phyloP scores from a whole-genome alignment of 345 rosid genomes.

The Gossypium turneri region DNA sequence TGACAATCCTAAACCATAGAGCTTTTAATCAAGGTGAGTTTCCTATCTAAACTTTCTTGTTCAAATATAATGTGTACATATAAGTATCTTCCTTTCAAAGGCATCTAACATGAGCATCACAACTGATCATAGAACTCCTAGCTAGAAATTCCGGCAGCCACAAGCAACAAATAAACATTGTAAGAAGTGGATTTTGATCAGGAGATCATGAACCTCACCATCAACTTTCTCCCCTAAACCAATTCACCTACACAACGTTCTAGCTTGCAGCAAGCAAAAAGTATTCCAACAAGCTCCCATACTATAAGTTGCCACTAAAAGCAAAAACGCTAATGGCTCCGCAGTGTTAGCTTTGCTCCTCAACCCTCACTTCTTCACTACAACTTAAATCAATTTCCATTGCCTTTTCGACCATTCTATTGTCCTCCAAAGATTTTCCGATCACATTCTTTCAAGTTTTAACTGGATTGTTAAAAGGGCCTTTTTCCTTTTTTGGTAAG shows the following conservation, averaged over 20 bases:
- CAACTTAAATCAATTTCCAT: constrained; percentile 28
- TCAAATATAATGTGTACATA: not conserved
- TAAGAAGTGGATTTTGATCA: not conserved
- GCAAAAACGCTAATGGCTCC: constrained; percentile 45
- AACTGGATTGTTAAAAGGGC: too few relatives aligned
- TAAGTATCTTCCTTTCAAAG: too few relatives aligned
- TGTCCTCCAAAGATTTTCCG: too few relatives aligned
- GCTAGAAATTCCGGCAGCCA: not conserved
- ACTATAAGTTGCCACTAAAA: constrained; percentile 49
- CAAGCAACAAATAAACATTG: not conserved
- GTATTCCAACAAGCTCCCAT: constrained; percentile 46
- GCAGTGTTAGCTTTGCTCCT: constrained; percentile 24
- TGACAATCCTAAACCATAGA: not conserved
- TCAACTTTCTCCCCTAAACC: constrained; percentile 42
- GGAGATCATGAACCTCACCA: constrained; percentile 28
- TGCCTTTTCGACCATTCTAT: not conserved
- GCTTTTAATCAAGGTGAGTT: not conserved
- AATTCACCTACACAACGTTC: constrained; percentile 43
- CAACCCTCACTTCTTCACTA: constrained; percentile 30
- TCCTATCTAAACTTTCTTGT: not conserved
- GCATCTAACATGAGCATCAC: not conserved
- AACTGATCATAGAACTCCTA: not conserved
- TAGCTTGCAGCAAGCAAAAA: constrained; percentile 35
- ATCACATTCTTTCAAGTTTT: too few relatives aligned
- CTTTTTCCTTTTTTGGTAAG: too few relatives aligned